phyloP scores from a whole-genome alignment of 805 yeast genomes.

The Pichia insulana region DNA sequence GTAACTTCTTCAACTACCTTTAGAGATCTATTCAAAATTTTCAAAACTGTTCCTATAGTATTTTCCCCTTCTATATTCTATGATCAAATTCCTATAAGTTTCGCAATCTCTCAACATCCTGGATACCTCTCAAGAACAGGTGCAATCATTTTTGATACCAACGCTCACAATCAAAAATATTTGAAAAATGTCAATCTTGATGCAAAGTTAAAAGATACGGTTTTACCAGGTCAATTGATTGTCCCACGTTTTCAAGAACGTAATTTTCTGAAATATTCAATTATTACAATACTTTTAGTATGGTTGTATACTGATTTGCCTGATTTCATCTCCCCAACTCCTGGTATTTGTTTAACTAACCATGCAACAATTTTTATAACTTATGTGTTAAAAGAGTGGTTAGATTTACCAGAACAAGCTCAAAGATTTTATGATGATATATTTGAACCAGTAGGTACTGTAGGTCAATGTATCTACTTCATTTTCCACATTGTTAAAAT shows the following conservation, averaged over 20 bases:
- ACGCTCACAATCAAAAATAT: slow-evolving; percentile 43
- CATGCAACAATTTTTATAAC: slow-evolving; percentile 33
- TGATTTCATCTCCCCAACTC: slow-evolving; percentile 81
- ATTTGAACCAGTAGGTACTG: slow-evolving; percentile 29
- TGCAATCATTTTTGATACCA: slow-evolving; percentile 56
- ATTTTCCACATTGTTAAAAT: slow-evolving; percentile 61
- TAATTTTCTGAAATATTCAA: slow-evolving; percentile 31
- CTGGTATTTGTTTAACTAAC: slow-evolving; percentile 75
- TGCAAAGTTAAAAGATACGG: slow-evolving; percentile 42
- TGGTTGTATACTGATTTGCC: slow-evolving; percentile 97
- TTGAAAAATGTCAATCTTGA: slow-evolving; percentile 39
- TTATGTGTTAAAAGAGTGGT: slow-evolving; percentile 21
- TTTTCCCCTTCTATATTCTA: slow-evolving; percentile 77
- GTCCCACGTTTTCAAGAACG: slow-evolving; percentile 61
- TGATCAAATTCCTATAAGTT: slow-evolving; percentile 53
- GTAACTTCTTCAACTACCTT: slow-evolving; percentile 55
- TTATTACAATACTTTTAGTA: slow-evolving; percentile 33
- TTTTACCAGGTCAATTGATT: slow-evolving; percentile 88
- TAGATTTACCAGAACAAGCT: slow-evolving; percentile 38
- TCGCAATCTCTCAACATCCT: slow-evolving; percentile 53
- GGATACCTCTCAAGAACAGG: slow-evolving; percentile 84
- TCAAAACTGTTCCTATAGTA: slow-evolving; percentile 59
- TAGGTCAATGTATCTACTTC: slow-evolving; percentile 63
- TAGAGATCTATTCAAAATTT: slow-evolving; percentile 49
- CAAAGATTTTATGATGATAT: slow-evolving; percentile 41